These are phyloP conservation scores for Talaromyces amestolkiae DNA, from an alignment of 2,329 filamentous ascomycete species.

Conservation along the genomic window DNA sequence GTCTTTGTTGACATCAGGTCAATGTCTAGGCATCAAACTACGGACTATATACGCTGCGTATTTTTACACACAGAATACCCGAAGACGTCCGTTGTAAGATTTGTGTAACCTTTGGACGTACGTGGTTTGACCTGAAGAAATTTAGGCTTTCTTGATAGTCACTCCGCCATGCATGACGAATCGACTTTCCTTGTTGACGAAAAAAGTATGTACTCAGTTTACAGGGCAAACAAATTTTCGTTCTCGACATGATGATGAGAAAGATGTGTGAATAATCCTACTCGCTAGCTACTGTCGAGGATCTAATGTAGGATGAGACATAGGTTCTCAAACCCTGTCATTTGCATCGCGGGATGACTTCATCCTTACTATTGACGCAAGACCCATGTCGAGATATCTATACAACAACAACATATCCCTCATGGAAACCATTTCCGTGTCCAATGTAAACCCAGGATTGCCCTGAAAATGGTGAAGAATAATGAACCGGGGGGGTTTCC, in stretches of 20 bases:
- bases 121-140: background rate
- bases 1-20: background rate
- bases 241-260: background rate
- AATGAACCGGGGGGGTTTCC: background rate
- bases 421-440: background rate
- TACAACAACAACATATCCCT: background rate
- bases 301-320: too few relatives aligned
- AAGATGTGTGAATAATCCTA: background rate
- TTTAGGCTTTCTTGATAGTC: background rate
- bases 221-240: background rate
- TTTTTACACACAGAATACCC: background rate
- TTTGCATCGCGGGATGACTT: background rate
- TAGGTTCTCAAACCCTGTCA: background rate
- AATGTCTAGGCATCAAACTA: background rate
- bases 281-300: background rate
- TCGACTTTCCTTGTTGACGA: background rate
- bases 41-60: background rate
- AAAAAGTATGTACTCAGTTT: background rate
- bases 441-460: background rate
- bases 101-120: background rate
- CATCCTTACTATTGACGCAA: background rate
- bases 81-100: background rate
- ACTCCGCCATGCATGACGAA: background rate
- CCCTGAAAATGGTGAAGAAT: background rate
- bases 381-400: background rate